Conservation (phyloP, 805 yeast genomes). For the Helenozyma baotianmanensis region DNA sequence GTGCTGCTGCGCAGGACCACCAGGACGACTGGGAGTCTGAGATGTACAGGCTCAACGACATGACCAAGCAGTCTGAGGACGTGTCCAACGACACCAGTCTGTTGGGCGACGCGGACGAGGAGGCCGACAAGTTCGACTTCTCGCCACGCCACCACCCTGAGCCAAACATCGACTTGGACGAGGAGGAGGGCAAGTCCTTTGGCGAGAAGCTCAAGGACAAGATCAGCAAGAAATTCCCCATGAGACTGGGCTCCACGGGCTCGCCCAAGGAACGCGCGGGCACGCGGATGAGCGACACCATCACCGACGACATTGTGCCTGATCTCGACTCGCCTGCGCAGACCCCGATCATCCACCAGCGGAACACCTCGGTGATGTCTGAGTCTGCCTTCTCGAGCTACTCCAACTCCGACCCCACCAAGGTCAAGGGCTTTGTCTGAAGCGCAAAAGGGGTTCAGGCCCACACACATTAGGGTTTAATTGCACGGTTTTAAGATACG, state of each 20-base stretch:
- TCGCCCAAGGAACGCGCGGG: neutral
- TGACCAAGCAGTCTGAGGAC: slow-evolving; percentile 6
- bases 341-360: slow-evolving; percentile 6
- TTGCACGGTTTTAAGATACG: no score
- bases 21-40: slow-evolving; percentile 70
- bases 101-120: slow-evolving; percentile 1
- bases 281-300: slow-evolving; percentile 14
- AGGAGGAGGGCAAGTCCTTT: slow-evolving; percentile 3
- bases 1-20: slow-evolving; percentile 42
- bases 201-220: slow-evolving; percentile 12
- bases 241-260: slow-evolving; percentile 1
- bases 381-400: slow-evolving; percentile 12
- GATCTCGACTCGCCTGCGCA: slow-evolving; percentile 2
- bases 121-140: slow-evolving; percentile 1
- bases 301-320: slow-evolving; percentile 3
- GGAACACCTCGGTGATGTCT: slow-evolving; percentile 8
- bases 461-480: no score
- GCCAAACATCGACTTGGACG: no score
- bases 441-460: neutral
- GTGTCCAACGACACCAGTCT: slow-evolving; percentile 1
- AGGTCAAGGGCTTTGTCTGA: slow-evolving; percentile 9
- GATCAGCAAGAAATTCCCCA: slow-evolving; percentile 7
- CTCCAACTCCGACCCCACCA: slow-evolving; percentile 12
- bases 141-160: no score
- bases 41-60: slow-evolving; percentile 46